Evolutionary conservation across 345 rosid genomes (phyloP).

Genomic region (Eucalyptus polybractea): DNA sequence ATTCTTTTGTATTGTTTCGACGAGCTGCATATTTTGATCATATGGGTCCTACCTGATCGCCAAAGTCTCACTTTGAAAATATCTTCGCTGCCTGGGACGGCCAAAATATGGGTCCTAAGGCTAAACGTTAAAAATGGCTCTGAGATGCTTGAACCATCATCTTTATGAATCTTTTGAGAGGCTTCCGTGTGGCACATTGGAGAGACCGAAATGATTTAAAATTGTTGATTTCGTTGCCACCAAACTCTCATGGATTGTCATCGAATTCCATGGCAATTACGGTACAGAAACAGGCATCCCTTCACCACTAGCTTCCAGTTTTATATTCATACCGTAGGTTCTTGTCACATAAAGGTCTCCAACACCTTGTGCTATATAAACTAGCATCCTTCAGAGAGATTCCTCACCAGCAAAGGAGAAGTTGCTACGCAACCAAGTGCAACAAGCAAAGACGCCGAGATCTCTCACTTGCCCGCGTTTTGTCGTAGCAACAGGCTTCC

Average conservation of each 20-base stretch:
- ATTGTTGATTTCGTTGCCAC: neutral
- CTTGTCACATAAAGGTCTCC: neutral
- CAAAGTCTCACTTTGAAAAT: neutral
- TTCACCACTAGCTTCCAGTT: neutral
- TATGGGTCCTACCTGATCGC: neutral
- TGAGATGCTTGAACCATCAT: neutral
- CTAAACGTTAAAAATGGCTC: neutral
- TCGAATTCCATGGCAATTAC: neutral
- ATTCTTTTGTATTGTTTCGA: neutral
- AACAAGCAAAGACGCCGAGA: neutral
- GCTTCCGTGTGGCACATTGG: neutral
- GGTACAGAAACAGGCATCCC: neutral
- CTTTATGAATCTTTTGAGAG: neutral
- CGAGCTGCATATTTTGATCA: neutral
- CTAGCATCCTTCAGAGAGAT: neutral
- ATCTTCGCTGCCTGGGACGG: neutral
- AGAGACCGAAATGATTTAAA: neutral
- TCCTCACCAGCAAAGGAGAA: neutral
- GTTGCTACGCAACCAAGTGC: neutral
- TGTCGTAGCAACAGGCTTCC: neutral
- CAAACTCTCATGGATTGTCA: neutral
- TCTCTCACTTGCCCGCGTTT: neutral
- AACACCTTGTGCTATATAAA: neutral
- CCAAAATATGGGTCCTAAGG: neutral
- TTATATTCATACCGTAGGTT: neutral